Conservation (phyloP, 306 rosid genomes). For the Trifolium subterraneum region DNA sequence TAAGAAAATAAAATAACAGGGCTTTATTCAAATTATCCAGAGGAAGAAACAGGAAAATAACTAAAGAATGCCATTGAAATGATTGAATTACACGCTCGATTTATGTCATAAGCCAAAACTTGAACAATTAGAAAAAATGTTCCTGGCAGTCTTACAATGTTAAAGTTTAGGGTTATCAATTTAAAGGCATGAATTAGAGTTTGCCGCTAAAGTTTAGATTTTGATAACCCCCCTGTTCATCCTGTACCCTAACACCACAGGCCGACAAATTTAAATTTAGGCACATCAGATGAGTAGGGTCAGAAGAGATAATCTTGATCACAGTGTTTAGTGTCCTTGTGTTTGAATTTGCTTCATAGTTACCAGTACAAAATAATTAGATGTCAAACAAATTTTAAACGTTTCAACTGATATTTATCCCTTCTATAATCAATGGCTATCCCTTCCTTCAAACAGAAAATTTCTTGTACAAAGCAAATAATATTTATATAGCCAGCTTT, state of each 20-base stretch:
- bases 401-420: background rate
- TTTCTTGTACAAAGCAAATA: constrained; percentile 21
- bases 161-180: background rate
- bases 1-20: constrained; percentile 43
- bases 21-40: constrained; percentile 11
- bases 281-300: background rate
- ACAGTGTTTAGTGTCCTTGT: background rate
- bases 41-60: background rate
- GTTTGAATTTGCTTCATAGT: background rate
- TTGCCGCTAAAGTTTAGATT: background rate
- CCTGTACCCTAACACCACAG: background rate
- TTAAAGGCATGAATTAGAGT: constrained; percentile 1
- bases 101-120: background rate
- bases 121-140: background rate
- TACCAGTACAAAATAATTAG: background rate
- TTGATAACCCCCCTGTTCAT: background rate
- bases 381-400: constrained; percentile 1
- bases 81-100: background rate
- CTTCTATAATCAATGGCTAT: background rate
- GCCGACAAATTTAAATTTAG: background rate
- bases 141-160: background rate
- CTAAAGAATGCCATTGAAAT: background rate
- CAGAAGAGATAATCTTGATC: background rate
- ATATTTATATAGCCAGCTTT: constrained; percentile 15
- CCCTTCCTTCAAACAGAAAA: constrained; percentile 16